Base-by-base conservation (phyloP, 2,329 filamentous ascomycete species). In the Colletotrichum sp. region DNA sequence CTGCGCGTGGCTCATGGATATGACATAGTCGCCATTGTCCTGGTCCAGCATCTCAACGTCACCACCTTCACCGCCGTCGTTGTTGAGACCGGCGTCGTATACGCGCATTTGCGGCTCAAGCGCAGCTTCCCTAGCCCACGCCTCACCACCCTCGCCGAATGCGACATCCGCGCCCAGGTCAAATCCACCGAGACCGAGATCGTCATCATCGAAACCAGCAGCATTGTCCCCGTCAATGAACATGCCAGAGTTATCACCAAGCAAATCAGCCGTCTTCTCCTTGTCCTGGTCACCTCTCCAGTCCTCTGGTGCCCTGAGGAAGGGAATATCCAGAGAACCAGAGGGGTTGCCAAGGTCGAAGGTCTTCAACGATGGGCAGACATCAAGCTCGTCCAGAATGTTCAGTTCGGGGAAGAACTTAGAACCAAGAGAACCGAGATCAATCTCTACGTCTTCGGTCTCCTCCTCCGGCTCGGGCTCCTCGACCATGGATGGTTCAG, bases 71-170 rank as follows among this genome's bases (percentile, higher is more conserved):
- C 84, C 88, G n/a, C 84, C 88, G 28, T 88, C 89, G 77, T 92
- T 91, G 49, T 90, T 90, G 65, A 89, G 84, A 3, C 90, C 91
- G 32, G 90, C 89, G 80, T 92, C 91, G 80, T 95, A 95, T 28
- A 96, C 92, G 67, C 95, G 94, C 87, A 96, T 94, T 86, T 98
- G 95, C 57, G 95, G 95, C 80, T 96, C 95, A 24, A 96, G 87
- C 13, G 95, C 96, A 55, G 96, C 96, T 83, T 98, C 95, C 79
- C 93, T 92, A 7, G 96, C 97, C 96, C 97, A 99, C 2, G 94
- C 95, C 84, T 99, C 97, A 78, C 97, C 97, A 76, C 97, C 97
- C 83, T 99, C 96, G 30, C 97, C 97, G 82, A 99, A 99, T 15
- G 95, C 95, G 71, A 95, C 91, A 78, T 98, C 94, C 8, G 86